phyloP scores from a whole-genome alignment of 306 rosid genomes.

The Astragalus glycyphyllos region DNA sequence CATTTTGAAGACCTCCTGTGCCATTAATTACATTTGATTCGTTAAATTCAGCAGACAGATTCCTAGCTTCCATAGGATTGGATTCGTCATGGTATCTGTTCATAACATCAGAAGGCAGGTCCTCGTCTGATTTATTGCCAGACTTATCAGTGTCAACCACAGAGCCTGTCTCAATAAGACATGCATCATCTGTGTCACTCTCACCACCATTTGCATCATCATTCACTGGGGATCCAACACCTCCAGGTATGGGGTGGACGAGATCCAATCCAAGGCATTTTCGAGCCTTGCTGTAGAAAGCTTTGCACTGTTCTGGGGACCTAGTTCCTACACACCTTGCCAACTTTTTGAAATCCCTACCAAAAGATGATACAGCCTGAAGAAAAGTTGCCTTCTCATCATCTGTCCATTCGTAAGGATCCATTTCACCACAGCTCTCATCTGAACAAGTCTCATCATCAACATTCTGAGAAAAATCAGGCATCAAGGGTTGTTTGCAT shows the following conservation, averaged over 20 bases:
- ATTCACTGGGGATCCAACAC: constrained; percentile 56
- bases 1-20: constrained; percentile 43
- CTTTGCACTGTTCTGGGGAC: constrained; percentile 86
- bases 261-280: constrained; percentile 87
- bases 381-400: constrained; percentile 80
- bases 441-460: constrained; percentile 91
- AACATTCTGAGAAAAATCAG: constrained; percentile 55
- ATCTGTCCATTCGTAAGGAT: constrained; percentile 85
- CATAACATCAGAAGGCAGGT: constrained; percentile 50
- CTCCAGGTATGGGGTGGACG: constrained; percentile 54
- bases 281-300: constrained; percentile 91
- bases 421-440: constrained; percentile 92
- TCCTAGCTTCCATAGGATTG: constrained; percentile 52
- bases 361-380: constrained; percentile 84
- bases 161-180: constrained; percentile 64
- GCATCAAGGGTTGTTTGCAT: constrained; percentile 45
- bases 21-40: constrained; percentile 50
- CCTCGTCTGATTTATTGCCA: constrained; percentile 62
- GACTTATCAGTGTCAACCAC: constrained; percentile 60
- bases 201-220: constrained; percentile 74
- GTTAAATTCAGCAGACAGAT: constrained; percentile 46
- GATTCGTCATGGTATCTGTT: constrained; percentile 53
- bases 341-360: constrained; percentile 75
- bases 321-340: constrained; percentile 74
- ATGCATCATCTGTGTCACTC: constrained; percentile 79